Evolutionary conservation across 2,329 filamentous ascomycete species (phyloP), one percentile per base, ranked within the genome.

Genomic region (Venturia asperata): DNA sequence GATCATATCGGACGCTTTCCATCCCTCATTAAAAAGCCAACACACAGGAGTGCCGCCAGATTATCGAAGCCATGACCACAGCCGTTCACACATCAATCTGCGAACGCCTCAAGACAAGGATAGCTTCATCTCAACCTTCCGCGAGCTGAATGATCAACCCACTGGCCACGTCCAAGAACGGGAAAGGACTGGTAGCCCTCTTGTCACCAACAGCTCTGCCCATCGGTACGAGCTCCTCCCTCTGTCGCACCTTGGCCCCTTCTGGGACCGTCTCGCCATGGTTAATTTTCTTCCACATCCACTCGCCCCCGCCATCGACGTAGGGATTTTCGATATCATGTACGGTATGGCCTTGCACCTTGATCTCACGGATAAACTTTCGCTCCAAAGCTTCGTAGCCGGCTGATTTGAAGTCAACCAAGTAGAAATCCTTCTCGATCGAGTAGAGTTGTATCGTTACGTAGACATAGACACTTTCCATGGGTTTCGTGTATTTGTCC

Each of bases 351-450:
- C 67, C 60, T 65, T 70, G 69, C 7, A 69, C 69, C 11, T 68
- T 68, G n/a, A 69, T 69, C 21, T 70, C 71, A 17, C 65, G 65
- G 17, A 66, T 68, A 15, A 72, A 27, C 74, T 62, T 21, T 62
- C 66, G 19, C 69, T 88, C 85, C 61, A 93, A 88, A 65, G 94
- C 91, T 78, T 99, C 94, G 77, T 99, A 99, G 24, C 94, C 94
- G 17, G 94, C 92, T 75, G 93, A 97, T 75, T 97, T 97, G 82
- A 99, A 99, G 75, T 99, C 94, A 61, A 99, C 94, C 68, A 99
- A 65, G 76, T 92, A 97, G 67, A 93, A 92, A 63, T 89, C 88
- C 64, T 86, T 85, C 74, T 96, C 92, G 80, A 97, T 90, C 73
- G 92, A 89, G 77, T 97, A 97, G 63, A 97, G 87, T 75, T 97